These are phyloP conservation scores for Komagataea norvegica DNA, from an alignment of 1,139 yeast species.

Conservation along the genomic window DNA sequence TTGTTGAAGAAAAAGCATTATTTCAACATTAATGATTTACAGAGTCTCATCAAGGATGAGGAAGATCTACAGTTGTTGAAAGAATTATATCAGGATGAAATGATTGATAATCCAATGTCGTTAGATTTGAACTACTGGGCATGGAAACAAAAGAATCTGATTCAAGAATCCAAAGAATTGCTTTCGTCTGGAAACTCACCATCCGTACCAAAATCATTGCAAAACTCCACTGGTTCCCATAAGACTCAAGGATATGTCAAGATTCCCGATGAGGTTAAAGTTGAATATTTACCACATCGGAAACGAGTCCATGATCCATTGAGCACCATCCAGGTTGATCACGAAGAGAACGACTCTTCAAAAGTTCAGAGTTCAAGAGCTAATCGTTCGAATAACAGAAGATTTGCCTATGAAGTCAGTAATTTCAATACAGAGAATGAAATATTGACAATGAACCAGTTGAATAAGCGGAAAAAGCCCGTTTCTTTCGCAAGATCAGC, in stretches of 20 bases:
- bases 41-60: conserved; percentile 56
- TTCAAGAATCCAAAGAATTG: conserved; percentile 3
- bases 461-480: conserved; percentile 87
- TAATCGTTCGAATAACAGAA: conserved; percentile 81
- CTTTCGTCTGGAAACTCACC: conserved; percentile 21
- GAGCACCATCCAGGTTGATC: conserved; percentile 44
- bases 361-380: conserved; percentile 55
- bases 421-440: conserved; percentile 84
- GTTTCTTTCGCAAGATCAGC: conserved; percentile 95
- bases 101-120: conserved; percentile 34
- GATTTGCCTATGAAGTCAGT: conserved; percentile 87
- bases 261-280: conserved; percentile 68
- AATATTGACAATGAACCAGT: conserved; percentile 64
- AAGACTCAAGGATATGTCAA: conserved; percentile 72
- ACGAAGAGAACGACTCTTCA: conserved; percentile 38
- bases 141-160: conserved; percentile 42
- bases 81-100: conserved; percentile 37
- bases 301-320: conserved; percentile 40
- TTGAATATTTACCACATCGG: conserved; percentile 76
- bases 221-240: conserved; percentile 56
- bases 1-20: too few species aligned
- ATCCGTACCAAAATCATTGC: conserved; percentile 30
- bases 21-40: conserved; percentile 51
- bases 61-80: conserved; percentile 63
- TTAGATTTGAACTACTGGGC: conserved; percentile 52